Conservation (phyloP, 805 yeast species). For the Wickerhamiella musiphila region DNA sequence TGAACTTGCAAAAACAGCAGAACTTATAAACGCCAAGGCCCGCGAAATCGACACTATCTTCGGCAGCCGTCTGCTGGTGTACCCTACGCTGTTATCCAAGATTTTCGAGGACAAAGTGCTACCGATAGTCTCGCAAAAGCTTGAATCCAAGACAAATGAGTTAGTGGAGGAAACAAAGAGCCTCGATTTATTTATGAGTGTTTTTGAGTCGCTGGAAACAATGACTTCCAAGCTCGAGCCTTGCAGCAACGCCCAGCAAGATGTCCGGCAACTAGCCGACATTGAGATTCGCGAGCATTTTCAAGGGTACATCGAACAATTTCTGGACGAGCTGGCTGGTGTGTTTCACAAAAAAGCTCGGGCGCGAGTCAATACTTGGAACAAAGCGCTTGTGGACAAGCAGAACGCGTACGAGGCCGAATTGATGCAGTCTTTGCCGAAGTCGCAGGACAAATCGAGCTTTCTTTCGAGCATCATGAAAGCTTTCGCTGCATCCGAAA, state of each 20-base stretch:
- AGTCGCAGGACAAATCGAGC: conserved; percentile 30
- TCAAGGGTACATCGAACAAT: conserved; percentile 6
- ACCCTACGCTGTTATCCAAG: conserved; percentile 9
- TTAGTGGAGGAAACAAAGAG: conserved; percentile 3
- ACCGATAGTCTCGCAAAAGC: conserved; percentile 14
- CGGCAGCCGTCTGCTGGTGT: conserved; percentile 16
- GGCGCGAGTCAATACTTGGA: conserved; percentile 19
- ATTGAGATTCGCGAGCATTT: not conserved
- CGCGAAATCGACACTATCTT: conserved; percentile 28
- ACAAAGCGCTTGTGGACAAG: conserved; percentile 22
- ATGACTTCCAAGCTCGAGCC: conserved; percentile 10
- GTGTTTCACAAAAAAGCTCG: conserved; percentile 17
- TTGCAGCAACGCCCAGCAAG: conserved; percentile 1
- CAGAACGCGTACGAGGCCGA: conserved; percentile 33
- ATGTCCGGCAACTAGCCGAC: not conserved
- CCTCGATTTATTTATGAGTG: conserved; percentile 1
- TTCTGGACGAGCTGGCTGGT: conserved; percentile 8
- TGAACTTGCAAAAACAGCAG: conserved; percentile 11
- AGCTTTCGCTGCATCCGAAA: no score
- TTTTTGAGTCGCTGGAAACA: conserved; percentile 3
- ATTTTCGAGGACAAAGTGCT: conserved; percentile 21
- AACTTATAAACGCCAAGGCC: conserved; percentile 25
- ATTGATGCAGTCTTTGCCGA: conserved; percentile 31
- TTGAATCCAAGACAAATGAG: conserved; percentile 8
- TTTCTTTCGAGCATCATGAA: no score